Percentiles rank a stretch among this genome's conserved stretches.
Evolutionary conservation across 176 grass and related monocot species (phyloP).

Genomic region (Oryza longistaminata): DNA sequence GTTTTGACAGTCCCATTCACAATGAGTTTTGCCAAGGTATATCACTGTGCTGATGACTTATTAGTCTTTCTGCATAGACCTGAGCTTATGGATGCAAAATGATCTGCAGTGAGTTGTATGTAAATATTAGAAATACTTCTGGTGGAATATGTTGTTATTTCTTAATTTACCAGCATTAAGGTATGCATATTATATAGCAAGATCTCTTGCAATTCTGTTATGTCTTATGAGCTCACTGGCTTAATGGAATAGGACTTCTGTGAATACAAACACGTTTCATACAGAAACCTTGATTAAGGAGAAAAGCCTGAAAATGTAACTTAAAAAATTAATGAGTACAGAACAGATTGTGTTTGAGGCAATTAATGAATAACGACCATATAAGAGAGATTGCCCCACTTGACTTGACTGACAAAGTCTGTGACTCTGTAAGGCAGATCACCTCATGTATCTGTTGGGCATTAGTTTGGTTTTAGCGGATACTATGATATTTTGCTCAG

Average conservation of each 20-base stretch:
- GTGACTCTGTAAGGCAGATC: background rate
- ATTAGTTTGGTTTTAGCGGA: slow-evolving; percentile 21
- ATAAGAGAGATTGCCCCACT: background rate
- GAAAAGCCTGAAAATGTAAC: background rate
- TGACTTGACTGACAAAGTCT: background rate
- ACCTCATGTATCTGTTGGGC: background rate
- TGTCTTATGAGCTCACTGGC: background rate
- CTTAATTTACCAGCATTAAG: slow-evolving; percentile 19
- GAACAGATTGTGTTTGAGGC: background rate
- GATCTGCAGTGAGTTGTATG: slow-evolving; percentile 5
- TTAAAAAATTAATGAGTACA: background rate
- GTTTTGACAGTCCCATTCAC: slow-evolving; percentile 83
- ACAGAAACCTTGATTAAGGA: background rate
- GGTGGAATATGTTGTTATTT: background rate
- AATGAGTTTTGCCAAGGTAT: slow-evolving; percentile 87
- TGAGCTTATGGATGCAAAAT: slow-evolving; percentile 29
- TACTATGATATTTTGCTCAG: background rate
- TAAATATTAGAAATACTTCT: background rate
- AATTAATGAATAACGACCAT: background rate
- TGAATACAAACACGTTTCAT: background rate
- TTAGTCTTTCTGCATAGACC: background rate
- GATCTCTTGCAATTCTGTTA: background rate
- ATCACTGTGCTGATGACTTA: slow-evolving; percentile 23
- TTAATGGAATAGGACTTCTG: slow-evolving; percentile 5
- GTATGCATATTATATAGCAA: background rate